phyloP scores from a whole-genome alignment of 2,329 filamentous ascomycete genomes.

The Teratosphaeria zuluensis region DNA sequence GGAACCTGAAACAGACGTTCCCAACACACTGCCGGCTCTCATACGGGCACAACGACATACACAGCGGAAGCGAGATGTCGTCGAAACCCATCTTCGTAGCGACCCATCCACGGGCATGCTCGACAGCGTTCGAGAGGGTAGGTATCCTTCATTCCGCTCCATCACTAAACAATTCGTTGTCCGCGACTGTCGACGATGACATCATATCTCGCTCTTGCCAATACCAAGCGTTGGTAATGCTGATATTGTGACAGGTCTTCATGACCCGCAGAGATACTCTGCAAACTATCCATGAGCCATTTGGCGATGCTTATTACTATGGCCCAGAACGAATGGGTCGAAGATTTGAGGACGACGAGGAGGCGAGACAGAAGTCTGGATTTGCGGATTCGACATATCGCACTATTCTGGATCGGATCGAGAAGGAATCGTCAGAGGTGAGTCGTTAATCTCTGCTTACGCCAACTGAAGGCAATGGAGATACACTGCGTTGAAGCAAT shows the following conservation, averaged over 20 bases:
- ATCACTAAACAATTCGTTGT: background rate
- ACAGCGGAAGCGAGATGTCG: constrained; percentile 45
- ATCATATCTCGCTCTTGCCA: constrained; percentile 1
- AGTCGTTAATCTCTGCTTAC: constrained; percentile 18
- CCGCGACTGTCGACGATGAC: background rate
- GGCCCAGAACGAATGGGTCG: constrained; percentile 78
- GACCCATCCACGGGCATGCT: constrained; percentile 90
- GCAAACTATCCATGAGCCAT: constrained; percentile 85
- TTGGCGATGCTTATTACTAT: constrained; percentile 94
- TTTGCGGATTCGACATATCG: constrained; percentile 62
- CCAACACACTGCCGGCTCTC: background rate
- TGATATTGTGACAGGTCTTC: constrained; percentile 57
- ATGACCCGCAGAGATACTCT: constrained; percentile 83
- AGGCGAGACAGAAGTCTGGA: constrained; percentile 47
- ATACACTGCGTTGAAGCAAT: background rate
- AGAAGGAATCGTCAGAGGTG: constrained; percentile 65
- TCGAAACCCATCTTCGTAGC: constrained; percentile 80
- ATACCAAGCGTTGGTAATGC: background rate
- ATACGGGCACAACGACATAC: constrained; percentile 3
- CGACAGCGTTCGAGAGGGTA: constrained; percentile 93
- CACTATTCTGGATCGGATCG: constrained; percentile 67
- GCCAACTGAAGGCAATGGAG: background rate
- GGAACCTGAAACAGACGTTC: background rate
- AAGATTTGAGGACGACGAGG: constrained; percentile 64
- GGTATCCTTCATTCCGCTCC: constrained; percentile 19